Percentiles rank a stretch among this genome's conserved stretches.
phyloP scores from a whole-genome alignment of 2,329 filamentous ascomycete species.

The Diaporthe destruens region DNA sequence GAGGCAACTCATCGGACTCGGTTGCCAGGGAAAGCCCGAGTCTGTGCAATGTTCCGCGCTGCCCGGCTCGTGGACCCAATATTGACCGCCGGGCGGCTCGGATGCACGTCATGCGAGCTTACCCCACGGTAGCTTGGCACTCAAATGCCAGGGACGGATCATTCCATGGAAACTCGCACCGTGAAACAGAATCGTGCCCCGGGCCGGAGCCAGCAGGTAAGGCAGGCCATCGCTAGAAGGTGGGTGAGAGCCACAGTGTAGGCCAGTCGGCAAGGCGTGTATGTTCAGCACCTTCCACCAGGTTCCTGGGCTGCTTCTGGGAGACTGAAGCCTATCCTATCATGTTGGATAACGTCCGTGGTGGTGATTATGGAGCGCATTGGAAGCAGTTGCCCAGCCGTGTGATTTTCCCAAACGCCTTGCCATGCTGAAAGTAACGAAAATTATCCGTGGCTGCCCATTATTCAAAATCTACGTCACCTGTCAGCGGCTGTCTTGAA shows the following conservation, averaged over 20 bases:
- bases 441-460: background rate
- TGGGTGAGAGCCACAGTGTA: background rate
- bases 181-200: background rate
- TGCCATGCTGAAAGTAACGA: conserved; percentile 30
- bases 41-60: background rate
- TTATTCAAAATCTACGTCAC: conserved; percentile 28
- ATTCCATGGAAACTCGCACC: background rate
- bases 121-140: conserved; percentile 25
- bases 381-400: conserved; percentile 2
- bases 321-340: background rate
- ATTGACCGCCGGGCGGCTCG: conserved; percentile 5
- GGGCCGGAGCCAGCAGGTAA: background rate
- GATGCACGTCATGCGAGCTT: conserved; percentile 25
- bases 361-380: conserved; percentile 14
- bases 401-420: conserved; percentile 28
- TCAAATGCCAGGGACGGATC: background rate
- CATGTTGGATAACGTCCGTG: background rate
- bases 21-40: background rate
- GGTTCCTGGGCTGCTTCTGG: background rate
- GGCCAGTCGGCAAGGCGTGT: background rate
- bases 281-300: background rate
- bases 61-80: background rate
- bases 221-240: background rate
- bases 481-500: background rate
- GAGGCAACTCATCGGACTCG: conserved; percentile 3